Base-by-base conservation (phyloP, 2,329 filamentous ascomycete genomes). In the Penicillium sp. region DNA sequence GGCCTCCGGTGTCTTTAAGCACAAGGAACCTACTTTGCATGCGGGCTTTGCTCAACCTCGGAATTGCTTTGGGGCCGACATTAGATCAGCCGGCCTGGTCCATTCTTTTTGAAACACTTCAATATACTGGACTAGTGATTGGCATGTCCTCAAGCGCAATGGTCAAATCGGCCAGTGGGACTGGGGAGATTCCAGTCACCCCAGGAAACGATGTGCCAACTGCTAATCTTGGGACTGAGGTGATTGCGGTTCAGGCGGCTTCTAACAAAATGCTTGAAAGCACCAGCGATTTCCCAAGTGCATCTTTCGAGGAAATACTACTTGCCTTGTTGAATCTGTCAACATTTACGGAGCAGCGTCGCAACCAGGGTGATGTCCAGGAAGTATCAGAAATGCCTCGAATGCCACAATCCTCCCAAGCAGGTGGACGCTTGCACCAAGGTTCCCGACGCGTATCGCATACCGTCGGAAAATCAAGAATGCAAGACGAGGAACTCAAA, bases 11-110 rank as follows among this genome's bases (percentile, higher is more conserved):
- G 54, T 83, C 86, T 4, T 80, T 97, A 9, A 96, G 91, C 63
- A 93, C 92, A 3, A 85, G 94, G 8, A 97, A 99, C 69, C 79
- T 99, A 4, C 80, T 97, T 1, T 99, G 94, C 67, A 79, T 99
- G 43, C 83, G 96, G 68, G 94, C 94, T 31, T 81, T 99, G 17
- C 78, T 99, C n/a, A 99, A 99, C 66, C 78, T 99, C 4, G 94
- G 94, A 2, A 99, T 97, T 68, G 94, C 94, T 2, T 78, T 99
- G 1, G 94, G 94, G 0, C 92, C 94, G 3, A 96, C 91, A 0
- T 81, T 99, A 0, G 87, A 89, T 36, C 81, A 83, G 15, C 90
- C 70, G 57, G 72, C 93, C 0, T 99, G 96, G 90, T 87, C 87
- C 1, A 97, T 99, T 57, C 82, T 99, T 17, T 82, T 99, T 1